Evolutionary conservation across 2,329 filamentous ascomycete genomes (phyloP).

Genomic region (Exophiala calicioides): DNA sequence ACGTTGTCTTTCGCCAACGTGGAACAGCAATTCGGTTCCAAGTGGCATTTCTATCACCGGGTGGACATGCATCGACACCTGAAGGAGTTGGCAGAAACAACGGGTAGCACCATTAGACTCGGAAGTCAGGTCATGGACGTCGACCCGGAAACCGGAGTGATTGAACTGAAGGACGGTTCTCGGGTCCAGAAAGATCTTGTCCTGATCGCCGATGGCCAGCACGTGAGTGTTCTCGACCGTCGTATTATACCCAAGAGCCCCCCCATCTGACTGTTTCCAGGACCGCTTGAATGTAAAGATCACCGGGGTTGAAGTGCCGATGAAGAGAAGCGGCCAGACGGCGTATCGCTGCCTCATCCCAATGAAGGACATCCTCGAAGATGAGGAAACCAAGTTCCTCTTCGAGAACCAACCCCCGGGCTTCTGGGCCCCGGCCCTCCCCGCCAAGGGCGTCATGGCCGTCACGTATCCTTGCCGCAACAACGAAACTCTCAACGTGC

Average conservation of each 20-base stretch:
- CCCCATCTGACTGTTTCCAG: slow-evolving; percentile 10
- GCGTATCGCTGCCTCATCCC: slow-evolving; percentile 32
- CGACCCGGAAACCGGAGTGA: slow-evolving; percentile 31
- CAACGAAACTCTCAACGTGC: slow-evolving; percentile 30
- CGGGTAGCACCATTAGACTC: slow-evolving; percentile 30
- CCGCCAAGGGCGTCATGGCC: slow-evolving; percentile 31
- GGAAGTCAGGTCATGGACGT: slow-evolving; percentile 34
- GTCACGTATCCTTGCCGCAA: slow-evolving; percentile 32
- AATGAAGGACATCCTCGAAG: slow-evolving; percentile 30
- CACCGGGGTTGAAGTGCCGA: slow-evolving; percentile 28
- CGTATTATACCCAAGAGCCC: slow-evolving; percentile 11
- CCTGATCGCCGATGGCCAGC: slow-evolving; percentile 39
- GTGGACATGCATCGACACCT: slow-evolving; percentile 45
- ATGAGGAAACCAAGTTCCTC: slow-evolving; percentile 27
- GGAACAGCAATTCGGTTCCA: slow-evolving; percentile 27
- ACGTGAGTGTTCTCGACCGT: slow-evolving; percentile 31
- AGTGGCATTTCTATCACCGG: slow-evolving; percentile 41
- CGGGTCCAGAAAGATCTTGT: slow-evolving; percentile 40
- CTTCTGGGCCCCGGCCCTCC: slow-evolving; percentile 32
- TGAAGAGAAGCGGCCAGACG: slow-evolving; percentile 31
- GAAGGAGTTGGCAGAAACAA: slow-evolving; percentile 35
- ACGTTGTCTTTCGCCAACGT: slow-evolving; percentile 28
- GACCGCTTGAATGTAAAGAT: slow-evolving; percentile 30
- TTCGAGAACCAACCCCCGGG: slow-evolving; percentile 30
- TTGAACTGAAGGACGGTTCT: slow-evolving; percentile 36